phyloP scores from a whole-genome alignment of 495 filamentous ascomycete genomes.

The Cercophora samala region DNA sequence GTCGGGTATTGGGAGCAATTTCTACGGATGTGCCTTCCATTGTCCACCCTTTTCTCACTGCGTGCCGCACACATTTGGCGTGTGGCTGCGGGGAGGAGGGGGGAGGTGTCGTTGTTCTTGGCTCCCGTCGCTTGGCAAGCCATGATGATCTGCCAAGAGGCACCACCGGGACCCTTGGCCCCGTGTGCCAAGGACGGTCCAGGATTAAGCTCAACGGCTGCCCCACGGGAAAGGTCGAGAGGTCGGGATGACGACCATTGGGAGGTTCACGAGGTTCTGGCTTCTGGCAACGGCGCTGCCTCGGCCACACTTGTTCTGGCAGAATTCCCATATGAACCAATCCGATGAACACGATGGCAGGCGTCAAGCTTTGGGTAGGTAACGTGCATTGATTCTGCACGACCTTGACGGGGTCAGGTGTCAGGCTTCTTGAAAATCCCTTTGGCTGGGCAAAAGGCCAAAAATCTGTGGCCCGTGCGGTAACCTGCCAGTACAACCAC shows the following conservation, averaged over 20 bases:
- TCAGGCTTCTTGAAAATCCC: too few relatives aligned
- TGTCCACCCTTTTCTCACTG: slow-evolving; percentile 46
- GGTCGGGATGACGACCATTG: slow-evolving; percentile 3
- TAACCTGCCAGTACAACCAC: too few relatives aligned
- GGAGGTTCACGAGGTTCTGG: neutral
- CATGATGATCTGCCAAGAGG: neutral
- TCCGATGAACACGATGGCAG: neutral
- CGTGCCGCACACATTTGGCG: slow-evolving; percentile 34
- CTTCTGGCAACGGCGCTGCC: slow-evolving; percentile 14
- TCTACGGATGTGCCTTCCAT: slow-evolving; percentile 7
- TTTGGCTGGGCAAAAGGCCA: too few relatives aligned
- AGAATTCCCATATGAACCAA: neutral
- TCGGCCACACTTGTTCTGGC: slow-evolving; percentile 15
- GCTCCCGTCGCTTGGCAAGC: neutral
- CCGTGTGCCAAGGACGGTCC: neutral
- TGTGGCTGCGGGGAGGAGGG: slow-evolving; percentile 43
- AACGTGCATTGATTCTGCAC: neutral
- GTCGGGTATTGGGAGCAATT: neutral
- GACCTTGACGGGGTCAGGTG: neutral
- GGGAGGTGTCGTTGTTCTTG: neutral
- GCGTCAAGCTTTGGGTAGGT: neutral
- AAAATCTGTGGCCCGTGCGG: too few relatives aligned
- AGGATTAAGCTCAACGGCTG: slow-evolving; percentile 5
- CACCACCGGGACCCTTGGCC: neutral
- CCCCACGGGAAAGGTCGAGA: too few relatives aligned